Percentiles rank a stretch among this genome's conserved stretches.
Conservation (phyloP, 352 stramenopile species). For the Globisporangium orthogonon region DNA sequence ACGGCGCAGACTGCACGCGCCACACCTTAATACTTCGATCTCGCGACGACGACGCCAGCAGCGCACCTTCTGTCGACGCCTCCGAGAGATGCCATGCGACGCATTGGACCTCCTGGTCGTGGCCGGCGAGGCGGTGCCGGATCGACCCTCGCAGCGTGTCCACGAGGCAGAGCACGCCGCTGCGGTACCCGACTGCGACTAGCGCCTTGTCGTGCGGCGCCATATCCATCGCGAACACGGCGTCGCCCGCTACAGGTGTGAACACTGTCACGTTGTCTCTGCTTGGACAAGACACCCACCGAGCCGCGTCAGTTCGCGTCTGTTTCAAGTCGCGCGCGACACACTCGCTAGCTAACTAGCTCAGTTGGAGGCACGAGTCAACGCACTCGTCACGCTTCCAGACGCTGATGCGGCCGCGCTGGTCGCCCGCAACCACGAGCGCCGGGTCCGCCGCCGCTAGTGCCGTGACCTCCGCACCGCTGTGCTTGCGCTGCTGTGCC, state of each 20-base stretch:
- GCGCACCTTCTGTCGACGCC: slow-evolving; percentile 4
- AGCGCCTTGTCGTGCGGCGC: slow-evolving; percentile 42
- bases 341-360: too few species aligned
- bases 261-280: slow-evolving; percentile 40
- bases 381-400: slow-evolving; percentile 56
- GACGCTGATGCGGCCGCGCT: slow-evolving; percentile 43
- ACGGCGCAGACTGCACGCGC: slow-evolving; percentile 9
- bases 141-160: slow-evolving; percentile 27
- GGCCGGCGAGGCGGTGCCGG: slow-evolving; percentile 39
- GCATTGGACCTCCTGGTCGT: slow-evolving; percentile 71
- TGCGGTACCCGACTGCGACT: slow-evolving; percentile 66
- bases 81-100: slow-evolving; percentile 28
- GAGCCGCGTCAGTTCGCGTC: too few species aligned
- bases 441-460: slow-evolving; percentile 28
- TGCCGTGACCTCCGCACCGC: slow-evolving; percentile 43
- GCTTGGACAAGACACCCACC: background rate
- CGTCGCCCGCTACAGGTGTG: slow-evolving; percentile 41
- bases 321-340: too few species aligned
- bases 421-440: slow-evolving; percentile 55
- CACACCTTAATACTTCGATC: slow-evolving; percentile 73
- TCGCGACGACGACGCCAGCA: slow-evolving; percentile 58
- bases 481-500: slow-evolving; percentile 66
- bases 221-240: slow-evolving; percentile 47
- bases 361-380: too few species aligned
- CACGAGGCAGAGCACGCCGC: slow-evolving; percentile 55